Evolutionary conservation across 1,139 yeast genomes (phyloP).

Genomic region (Arxiozyma telluris): DNA sequence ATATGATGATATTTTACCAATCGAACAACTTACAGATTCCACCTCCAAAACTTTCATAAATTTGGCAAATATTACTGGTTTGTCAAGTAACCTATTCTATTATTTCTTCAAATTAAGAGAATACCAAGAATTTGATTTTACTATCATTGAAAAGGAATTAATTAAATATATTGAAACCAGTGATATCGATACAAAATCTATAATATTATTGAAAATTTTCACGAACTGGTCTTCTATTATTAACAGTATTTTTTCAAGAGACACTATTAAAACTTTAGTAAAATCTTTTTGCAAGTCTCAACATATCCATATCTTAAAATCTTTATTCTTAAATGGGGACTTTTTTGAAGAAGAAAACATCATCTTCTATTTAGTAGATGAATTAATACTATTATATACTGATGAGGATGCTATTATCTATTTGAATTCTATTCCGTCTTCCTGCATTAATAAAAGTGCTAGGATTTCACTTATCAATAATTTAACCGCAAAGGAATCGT

Average conservation of each 20-base stretch:
- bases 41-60: background rate
- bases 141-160: slow-evolving; percentile 25
- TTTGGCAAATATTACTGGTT: background rate
- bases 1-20: slow-evolving; percentile 36
- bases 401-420: slow-evolving; percentile 4
- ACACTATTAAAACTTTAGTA: slow-evolving; percentile 12
- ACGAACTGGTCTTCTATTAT: slow-evolving; percentile 51
- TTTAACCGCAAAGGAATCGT: slow-evolving; percentile 17
- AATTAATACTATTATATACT: slow-evolving; percentile 10
- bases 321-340: slow-evolving; percentile 21
- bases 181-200: slow-evolving; percentile 4
- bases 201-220: slow-evolving; percentile 30
- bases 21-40: slow-evolving; percentile 13
- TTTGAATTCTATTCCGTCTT: slow-evolving; percentile 37
- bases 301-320: slow-evolving; percentile 13
- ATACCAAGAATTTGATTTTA: slow-evolving; percentile 29
- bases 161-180: slow-evolving; percentile 21
- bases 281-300: slow-evolving; percentile 10
- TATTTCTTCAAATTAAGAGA: slow-evolving; percentile 44
- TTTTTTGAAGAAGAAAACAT: slow-evolving; percentile 40
- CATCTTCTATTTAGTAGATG: slow-evolving; percentile 23
- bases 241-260: slow-evolving; percentile 31
- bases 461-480: slow-evolving; percentile 37
- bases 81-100: slow-evolving; percentile 30
- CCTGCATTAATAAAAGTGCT: slow-evolving; percentile 38